Evolutionary conservation across 2,329 filamentous ascomycete species (phyloP), one percentile per base, ranked within the genome.

Genomic region (Pyrenophora seminiperda): DNA sequence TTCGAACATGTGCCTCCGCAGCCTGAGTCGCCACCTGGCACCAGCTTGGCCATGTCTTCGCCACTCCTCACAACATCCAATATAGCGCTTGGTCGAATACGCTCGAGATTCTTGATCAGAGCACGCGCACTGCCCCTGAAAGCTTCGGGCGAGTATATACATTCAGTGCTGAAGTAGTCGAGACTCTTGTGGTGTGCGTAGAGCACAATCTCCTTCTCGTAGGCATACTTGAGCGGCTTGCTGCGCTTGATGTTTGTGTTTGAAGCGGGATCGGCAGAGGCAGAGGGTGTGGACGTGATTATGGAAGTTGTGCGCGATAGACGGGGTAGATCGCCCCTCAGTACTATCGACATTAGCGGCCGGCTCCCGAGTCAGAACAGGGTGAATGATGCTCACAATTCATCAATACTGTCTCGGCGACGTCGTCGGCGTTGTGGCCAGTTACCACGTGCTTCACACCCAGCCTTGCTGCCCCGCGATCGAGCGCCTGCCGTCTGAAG

Each of bases 141-240:
- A 2, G 94, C 94, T 74, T 99, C 94, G 0, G 94, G 94, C 45
- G 91, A 96, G 78, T 99, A 99, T 53, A 99, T 91, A 78, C 94
- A 99, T 75, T 99, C 94, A 0, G 94, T 99, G 66, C 87, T 96
- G 75, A 99, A 99, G 75, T 99, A 99, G 71, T 97, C 92, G 57
- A 99, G 80, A 73, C 92, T 92, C 75, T 94, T 96, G 78, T 99
- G 91, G 70, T 97, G 90, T 4, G 94, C 94, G 70, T 99, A 99
- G 5, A 99, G 81, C 14, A 99, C 94, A 61, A 99, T 99, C 71
- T 99, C 94, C 76, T 99, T 99, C 72, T 99, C 94, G 70, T 97
- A 99, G 1, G 93, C 92, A 72, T 97, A 99, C 73, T 99, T 97
- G 37, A 99, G 81, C 11, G 94, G 94, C 75, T 99, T 99, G 75